A percentile compares a stretch with the other conserved stretches of the same genome.
phyloP scores from a whole-genome alignment of 768 basidiomycete species.

The Tulasnella sp. region DNA sequence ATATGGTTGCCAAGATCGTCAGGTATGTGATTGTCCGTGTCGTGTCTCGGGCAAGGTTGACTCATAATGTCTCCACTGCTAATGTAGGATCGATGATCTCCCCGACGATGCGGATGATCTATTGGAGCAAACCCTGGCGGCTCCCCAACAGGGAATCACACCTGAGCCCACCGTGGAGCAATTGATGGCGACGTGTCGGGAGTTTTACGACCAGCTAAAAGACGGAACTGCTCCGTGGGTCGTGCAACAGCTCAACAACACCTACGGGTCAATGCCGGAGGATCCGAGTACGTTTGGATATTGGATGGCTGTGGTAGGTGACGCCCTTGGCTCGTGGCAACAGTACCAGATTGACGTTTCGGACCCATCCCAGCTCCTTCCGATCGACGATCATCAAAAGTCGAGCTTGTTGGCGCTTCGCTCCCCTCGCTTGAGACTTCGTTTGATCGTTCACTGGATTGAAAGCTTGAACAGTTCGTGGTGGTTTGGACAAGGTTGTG shows the following conservation, averaged over 20 bases:
- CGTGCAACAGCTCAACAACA: conserved; percentile 71
- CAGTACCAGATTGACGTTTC: neutral
- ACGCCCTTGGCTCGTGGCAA: neutral
- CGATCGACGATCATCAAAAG: conserved; percentile 87
- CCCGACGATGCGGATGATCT: conserved; percentile 35
- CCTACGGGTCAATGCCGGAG: conserved; percentile 76
- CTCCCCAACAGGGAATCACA: conserved; percentile 25
- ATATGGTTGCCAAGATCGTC: conserved; percentile 78
- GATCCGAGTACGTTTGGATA: conserved; percentile 63
- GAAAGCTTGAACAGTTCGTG: conserved; percentile 60
- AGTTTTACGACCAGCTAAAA: conserved; percentile 53
- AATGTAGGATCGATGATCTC: conserved; percentile 34
- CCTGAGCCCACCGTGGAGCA: conserved; percentile 42
- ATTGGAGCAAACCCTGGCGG: conserved; percentile 22
- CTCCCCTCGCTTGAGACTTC: conserved; percentile 65
- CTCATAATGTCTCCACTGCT: neutral
- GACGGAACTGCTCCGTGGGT: conserved; percentile 87
- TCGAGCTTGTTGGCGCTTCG: conserved; percentile 77
- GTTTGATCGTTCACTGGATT: conserved; percentile 91
- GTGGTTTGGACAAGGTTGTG: conserved; percentile 34
- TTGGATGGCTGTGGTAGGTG: conserved; percentile 72
- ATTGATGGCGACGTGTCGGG: conserved; percentile 50
- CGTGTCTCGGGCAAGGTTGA: neutral
- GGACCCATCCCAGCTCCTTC: conserved; percentile 46
- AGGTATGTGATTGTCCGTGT: conserved; percentile 29